Percentiles rank a stretch among this genome's conserved stretches.
Conservation (phyloP, 179 eudicot genomes). For the Amaranthus tricolor region DNA sequence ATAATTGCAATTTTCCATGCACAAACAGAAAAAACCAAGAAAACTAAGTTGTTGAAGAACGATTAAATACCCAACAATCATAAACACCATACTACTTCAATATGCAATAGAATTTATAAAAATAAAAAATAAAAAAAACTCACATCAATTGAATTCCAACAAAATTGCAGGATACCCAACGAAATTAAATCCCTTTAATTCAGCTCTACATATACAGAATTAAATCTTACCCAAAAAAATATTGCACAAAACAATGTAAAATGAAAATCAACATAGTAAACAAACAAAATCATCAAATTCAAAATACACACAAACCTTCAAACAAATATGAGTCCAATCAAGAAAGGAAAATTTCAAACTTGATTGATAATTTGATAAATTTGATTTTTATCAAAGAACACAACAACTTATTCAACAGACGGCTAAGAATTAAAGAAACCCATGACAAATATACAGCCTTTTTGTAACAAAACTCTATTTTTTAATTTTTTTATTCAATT, state of each 20-base stretch:
- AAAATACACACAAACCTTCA: conserved; percentile 7
- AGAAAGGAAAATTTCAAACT: background rate
- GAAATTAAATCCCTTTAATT: background rate
- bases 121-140: background rate
- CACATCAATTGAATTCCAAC: background rate
- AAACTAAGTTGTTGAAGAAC: background rate
- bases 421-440: background rate
- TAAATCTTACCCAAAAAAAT: background rate
- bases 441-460: background rate
- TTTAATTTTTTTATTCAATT: background rate
- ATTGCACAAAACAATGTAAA: background rate
- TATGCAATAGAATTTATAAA: background rate
- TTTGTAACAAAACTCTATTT: background rate
- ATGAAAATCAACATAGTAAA: background rate
- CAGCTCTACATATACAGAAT: background rate
- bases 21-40: background rate
- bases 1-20: background rate
- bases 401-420: conserved; percentile 1
- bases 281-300: background rate
- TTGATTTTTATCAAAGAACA: background rate
- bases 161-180: background rate
- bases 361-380: background rate
- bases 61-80: background rate
- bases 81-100: background rate
- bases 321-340: background rate